Evolutionary conservation across 2,329 filamentous ascomycete genomes (phyloP).

Genomic region (Alternaria triticimaculans): DNA sequence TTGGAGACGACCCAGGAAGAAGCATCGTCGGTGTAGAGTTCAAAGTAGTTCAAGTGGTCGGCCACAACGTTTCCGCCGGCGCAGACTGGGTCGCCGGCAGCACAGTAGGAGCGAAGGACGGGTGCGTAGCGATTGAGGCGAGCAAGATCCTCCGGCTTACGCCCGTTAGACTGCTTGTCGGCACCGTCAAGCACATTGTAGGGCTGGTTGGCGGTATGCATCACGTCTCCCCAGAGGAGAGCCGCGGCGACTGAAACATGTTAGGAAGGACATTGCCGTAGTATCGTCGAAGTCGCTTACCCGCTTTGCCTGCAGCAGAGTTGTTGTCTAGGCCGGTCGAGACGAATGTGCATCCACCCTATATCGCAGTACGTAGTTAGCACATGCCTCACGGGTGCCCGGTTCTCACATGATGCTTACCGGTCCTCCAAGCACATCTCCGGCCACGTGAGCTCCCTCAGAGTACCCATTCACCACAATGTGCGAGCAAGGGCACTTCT

Average conservation of each 20-base stretch:
- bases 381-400: neutral
- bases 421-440: constrained; percentile 63
- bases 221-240: constrained; percentile 31
- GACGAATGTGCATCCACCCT: constrained; percentile 24
- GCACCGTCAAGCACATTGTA: constrained; percentile 32
- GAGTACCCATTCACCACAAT: constrained; percentile 67
- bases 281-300: constrained; percentile 13
- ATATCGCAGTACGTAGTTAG: neutral
- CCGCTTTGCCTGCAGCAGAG: constrained; percentile 26
- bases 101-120: constrained; percentile 68
- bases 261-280: neutral
- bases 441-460: constrained; percentile 65
- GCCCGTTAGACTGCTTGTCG: constrained; percentile 17
- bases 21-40: constrained; percentile 28
- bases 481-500: constrained; percentile 61
- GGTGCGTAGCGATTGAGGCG: constrained; percentile 44
- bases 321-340: constrained; percentile 23
- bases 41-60: constrained; percentile 65
- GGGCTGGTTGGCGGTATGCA: constrained; percentile 29
- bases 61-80: constrained; percentile 65
- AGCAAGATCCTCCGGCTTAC: constrained; percentile 17
- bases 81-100: constrained; percentile 67
- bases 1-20: constrained; percentile 28
- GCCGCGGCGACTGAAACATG: constrained; percentile 16
- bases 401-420: neutral